These are phyloP conservation scores for Sarocladiaceae sp. DNA, from an alignment of 2,329 filamentous ascomycete species.

Conservation along the genomic window DNA sequence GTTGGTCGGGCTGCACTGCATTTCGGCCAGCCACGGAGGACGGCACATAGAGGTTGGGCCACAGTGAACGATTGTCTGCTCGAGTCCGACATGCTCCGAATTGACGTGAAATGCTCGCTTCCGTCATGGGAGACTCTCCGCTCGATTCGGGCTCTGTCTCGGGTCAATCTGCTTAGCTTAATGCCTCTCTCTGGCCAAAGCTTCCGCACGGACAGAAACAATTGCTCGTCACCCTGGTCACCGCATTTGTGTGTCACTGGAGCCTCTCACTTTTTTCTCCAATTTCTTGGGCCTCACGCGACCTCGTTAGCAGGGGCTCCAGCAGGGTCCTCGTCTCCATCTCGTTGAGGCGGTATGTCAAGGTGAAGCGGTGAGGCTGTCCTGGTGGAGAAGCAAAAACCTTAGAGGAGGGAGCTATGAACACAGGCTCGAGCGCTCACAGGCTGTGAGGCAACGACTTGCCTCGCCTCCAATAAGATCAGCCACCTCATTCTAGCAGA, in stretches of 20 bases:
- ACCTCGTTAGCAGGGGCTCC: no score
- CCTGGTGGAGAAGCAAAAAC: not conserved
- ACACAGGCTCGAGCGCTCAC: not conserved
- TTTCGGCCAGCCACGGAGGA: no score
- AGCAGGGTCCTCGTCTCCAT: no score
- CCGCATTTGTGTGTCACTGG: not conserved
- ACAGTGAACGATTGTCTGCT: not conserved
- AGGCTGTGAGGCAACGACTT: no score
- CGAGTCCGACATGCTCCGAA: no score
- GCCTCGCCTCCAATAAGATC: no score
- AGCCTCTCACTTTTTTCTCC: not conserved
- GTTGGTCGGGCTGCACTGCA: slow-evolving; percentile 8
- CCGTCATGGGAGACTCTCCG: no score
- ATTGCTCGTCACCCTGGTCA: slow-evolving; percentile 3
- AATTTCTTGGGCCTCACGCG: slow-evolving; percentile 3
- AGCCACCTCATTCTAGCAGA: no score
- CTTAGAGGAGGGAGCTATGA: not conserved
- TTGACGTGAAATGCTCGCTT: no score
- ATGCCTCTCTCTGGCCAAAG: no score
- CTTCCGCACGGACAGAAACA: slow-evolving; percentile 6
- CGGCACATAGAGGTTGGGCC: slow-evolving; percentile 8
- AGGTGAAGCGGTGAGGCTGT: slow-evolving; percentile 5
- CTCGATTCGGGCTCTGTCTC: no score
- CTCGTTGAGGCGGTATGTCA: not conserved
- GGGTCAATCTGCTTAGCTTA: no score